Base-by-base conservation (phyloP, 192 early-diverging fungal genomes). In the Radiomyces spectabilis region DNA sequence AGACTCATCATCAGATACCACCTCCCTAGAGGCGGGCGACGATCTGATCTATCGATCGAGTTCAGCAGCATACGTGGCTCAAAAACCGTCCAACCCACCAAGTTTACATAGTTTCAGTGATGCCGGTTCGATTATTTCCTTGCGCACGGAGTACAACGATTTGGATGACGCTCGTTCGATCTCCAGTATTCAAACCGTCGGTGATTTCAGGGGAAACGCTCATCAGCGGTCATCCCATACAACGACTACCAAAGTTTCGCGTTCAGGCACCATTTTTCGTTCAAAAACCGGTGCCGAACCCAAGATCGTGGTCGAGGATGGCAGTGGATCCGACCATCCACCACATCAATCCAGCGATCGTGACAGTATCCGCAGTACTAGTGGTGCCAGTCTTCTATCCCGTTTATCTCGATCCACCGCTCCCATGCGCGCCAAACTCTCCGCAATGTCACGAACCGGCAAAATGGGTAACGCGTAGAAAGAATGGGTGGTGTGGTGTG, bases 341-440 rank as follows among this genome's bases (percentile, higher is more conserved):
- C 18, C 33, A 46, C 18, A 54, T 24, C 39, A 52, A 53, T 37
- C 38, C 18, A 34, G 4, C 39, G 30, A 37, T 25, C 40, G 40
- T 22, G 1, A 27, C 5, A 55, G 53, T 49, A 40, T 46, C 6
- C 29, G 24, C 2, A 52, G 33, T 2, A 39, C 15, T 6, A 41
- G 44, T 38, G 31, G 43, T 12, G 45, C 35, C n/a, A 66, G 51
- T 38, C 47, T 66, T 5, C 40, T 66, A 16, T 59, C 64, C 8
- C 38, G 53, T 19, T 29, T 66, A 16, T 66, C 64, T 2, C 59
- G 60, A 31, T 50, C 64, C n/a, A 66, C 64, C 25, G 64, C 64
- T 9, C 64, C 64, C 15, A 59, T 59, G 51, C 57, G 64, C 29
- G 64, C 64, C 43, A 59, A 55, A n/a, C 27, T 66, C 1, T 66